Base-by-base conservation (phyloP, 2,329 filamentous ascomycete genomes). In the Aureobasidium musti region DNA sequence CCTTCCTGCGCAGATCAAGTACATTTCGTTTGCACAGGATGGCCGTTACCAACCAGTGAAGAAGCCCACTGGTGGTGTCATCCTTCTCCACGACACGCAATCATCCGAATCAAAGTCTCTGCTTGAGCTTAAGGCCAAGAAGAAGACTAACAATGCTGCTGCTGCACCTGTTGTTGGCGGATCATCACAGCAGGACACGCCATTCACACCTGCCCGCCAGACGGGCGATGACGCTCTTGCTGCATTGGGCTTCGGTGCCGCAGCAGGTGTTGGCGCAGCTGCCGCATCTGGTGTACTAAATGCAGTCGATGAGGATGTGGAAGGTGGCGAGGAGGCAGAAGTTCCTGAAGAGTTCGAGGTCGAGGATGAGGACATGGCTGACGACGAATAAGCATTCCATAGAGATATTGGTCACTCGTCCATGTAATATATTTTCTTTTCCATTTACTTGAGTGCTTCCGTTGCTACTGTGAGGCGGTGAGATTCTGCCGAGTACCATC, bases 41-140 rank as follows among this genome's bases (percentile, higher is more conserved):
- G 76, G 74, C 23, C 89, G 96, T 72, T 99, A 97, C 80, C 91
- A 91, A 83, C 94, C 95, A 41, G 93, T 98, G 70, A 91, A 91
- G 82, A 89, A 96, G 90, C 91, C 94, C 69, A 98, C 94, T 49
- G 94, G 95, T 71, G 95, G 95, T 71, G 92, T 96, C 43, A 88
- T 98, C 39, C 85, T 99, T n/a, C 87, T 99, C 26, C 84, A 91
- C 66, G 95, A 99, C 77, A 92, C 89, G 17, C 85, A 89, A 70
- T 90, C 92, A 0, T 86, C 87, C 1, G 90, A 96, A 77, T 80
- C 88, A 56, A 96, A 96, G 77, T 82, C 87, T 21, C 84, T 95
- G 8, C 85, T 99, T 56, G 95, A 98, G 77, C 87, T 98, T 78
- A 97, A 96, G 82, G 86, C 96, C 49, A 95, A 93, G 84, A 97